Conservation (phyloP, 805 yeast species). For the Ogataea chonburiensis region DNA sequence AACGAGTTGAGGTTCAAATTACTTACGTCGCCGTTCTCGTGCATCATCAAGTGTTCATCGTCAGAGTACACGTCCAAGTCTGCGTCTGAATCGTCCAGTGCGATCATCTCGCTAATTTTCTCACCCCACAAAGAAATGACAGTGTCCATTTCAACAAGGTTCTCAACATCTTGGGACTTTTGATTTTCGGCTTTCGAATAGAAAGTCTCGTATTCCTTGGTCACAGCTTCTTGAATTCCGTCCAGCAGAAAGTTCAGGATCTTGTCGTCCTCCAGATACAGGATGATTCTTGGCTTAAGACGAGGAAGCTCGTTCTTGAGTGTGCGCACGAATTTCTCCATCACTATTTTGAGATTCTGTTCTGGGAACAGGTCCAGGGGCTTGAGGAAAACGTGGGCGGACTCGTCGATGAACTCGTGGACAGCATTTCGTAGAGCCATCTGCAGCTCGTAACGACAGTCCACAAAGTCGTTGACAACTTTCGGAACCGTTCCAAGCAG, state of each 20-base stretch:
- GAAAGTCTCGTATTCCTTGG: constrained; percentile 56
- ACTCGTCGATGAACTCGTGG: constrained; percentile 62
- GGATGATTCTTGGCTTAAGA: constrained; percentile 47
- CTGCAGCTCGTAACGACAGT: constrained; percentile 70
- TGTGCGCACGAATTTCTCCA: constrained; percentile 44
- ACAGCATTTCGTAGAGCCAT: constrained; percentile 69
- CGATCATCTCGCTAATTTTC: constrained; percentile 33
- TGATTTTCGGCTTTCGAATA: constrained; percentile 35
- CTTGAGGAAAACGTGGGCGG: constrained; percentile 47
- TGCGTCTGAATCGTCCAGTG: constrained; percentile 16
- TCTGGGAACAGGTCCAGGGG: constrained; percentile 38
- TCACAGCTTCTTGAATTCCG: constrained; percentile 61
- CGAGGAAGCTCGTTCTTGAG: constrained; percentile 57
- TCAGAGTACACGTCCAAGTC: constrained; percentile 13
- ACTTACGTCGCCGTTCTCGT: constrained; percentile 28
- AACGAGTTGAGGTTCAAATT: constrained; percentile 20
- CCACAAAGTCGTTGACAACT: constrained; percentile 78
- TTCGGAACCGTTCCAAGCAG: constrained; percentile 66
- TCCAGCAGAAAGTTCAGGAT: constrained; percentile 54
- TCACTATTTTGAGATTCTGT: constrained; percentile 14
- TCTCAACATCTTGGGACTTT: constrained; percentile 37
- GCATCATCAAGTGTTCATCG: constrained; percentile 12
- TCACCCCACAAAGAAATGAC: constrained; percentile 42
- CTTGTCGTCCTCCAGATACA: constrained; percentile 56
- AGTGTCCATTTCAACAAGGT: constrained; percentile 63